phyloP scores from a whole-genome alignment of 1,139 yeast genomes.

The Candida pseudoviswanathii region DNA sequence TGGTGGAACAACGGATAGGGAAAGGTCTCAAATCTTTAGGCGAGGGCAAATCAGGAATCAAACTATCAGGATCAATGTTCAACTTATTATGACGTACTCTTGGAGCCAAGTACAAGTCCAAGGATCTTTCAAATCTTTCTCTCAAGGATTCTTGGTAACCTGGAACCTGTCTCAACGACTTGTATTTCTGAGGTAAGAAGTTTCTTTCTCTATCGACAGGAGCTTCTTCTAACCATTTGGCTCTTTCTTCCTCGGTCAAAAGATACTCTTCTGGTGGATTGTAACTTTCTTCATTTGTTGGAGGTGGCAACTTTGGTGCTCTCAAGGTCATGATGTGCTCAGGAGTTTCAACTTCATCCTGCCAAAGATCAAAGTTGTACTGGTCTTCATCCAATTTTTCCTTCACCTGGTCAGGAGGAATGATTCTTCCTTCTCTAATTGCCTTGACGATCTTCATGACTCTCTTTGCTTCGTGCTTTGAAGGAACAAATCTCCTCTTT shows the following conservation, averaged over 20 bases:
- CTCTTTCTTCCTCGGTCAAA: slow-evolving; percentile 73
- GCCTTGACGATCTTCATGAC: slow-evolving; percentile 96
- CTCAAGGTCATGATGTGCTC: slow-evolving; percentile 87
- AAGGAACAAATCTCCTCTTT: slow-evolving; percentile 93
- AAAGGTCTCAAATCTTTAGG: slow-evolving; percentile 98
- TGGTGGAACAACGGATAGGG: slow-evolving; percentile 89
- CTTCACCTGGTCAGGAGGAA: slow-evolving; percentile 65
- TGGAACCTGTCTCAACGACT: slow-evolving; percentile 86
- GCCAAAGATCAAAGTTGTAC: slow-evolving; percentile 78
- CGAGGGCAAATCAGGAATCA: slow-evolving; percentile 94
- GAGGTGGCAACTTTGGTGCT: slow-evolving; percentile 95
- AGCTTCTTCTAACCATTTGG: slow-evolving; percentile 70
- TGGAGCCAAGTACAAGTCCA: slow-evolving; percentile 94
- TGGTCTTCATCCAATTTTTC: slow-evolving; percentile 53
- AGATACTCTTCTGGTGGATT: slow-evolving; percentile 97
- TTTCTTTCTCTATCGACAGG: slow-evolving; percentile 79
- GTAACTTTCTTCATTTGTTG: slow-evolving; percentile 94
- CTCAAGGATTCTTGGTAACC: slow-evolving; percentile 85
- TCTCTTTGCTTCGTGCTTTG: slow-evolving; percentile 94
- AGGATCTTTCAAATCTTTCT: slow-evolving; percentile 90
- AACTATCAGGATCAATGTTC: slow-evolving; percentile 93
- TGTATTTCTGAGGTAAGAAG: slow-evolving; percentile 80
- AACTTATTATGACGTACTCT: slow-evolving; percentile 90
- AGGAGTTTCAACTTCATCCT: slow-evolving; percentile 50
- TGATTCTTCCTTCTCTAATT: slow-evolving; percentile 91